Conservation (phyloP, 1,284 basidiomycete genomes). For the Kalmanozyma brasiliensis region DNA sequence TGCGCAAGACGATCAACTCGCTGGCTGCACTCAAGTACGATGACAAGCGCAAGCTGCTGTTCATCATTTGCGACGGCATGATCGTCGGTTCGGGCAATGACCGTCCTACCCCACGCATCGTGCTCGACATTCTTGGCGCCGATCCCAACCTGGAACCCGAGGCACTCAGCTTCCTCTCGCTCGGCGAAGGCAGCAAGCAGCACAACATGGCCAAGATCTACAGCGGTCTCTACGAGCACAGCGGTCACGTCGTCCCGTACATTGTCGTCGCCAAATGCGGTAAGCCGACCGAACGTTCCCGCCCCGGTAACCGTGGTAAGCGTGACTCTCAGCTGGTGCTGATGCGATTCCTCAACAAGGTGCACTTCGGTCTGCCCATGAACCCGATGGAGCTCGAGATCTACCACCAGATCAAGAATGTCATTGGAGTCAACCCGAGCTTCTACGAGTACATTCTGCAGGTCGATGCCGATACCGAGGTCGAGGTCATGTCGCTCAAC, state of each 20-base stretch:
- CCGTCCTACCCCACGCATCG: slow-evolving; percentile 75
- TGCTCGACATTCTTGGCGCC: slow-evolving; percentile 93
- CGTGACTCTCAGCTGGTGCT: slow-evolving; percentile 91
- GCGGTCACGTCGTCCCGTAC: slow-evolving; percentile 95
- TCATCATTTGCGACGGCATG: slow-evolving; percentile 97
- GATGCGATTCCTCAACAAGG: slow-evolving; percentile 98
- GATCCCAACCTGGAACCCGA: slow-evolving; percentile 93
- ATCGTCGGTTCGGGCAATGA: slow-evolving; percentile 93
- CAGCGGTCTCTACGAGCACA: slow-evolving; percentile 91
- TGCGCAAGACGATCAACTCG: slow-evolving; percentile 91
- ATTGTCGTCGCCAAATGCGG: slow-evolving; percentile 96
- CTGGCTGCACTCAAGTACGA: slow-evolving; percentile 94
- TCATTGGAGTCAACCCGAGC: slow-evolving; percentile 96
- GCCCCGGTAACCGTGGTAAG: slow-evolving; percentile 81
- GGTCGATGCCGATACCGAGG: slow-evolving; percentile 93
- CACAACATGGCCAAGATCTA: slow-evolving; percentile 99
- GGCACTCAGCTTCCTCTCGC: slow-evolving; percentile 88
- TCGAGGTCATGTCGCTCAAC: slow-evolving; percentile 85
- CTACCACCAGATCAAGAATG: slow-evolving; percentile 99
- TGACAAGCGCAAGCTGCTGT: slow-evolving; percentile 94
- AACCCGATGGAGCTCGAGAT: slow-evolving; percentile 95
- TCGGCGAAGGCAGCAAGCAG: slow-evolving; percentile 94
- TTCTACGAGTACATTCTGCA: slow-evolving; percentile 98
- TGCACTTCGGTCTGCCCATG: slow-evolving; percentile 97
- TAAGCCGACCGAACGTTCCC: slow-evolving; percentile 89